These are phyloP conservation scores for Didymella lethalis DNA, from an alignment of 2,329 filamentous ascomycete species.

Conservation along the genomic window DNA sequence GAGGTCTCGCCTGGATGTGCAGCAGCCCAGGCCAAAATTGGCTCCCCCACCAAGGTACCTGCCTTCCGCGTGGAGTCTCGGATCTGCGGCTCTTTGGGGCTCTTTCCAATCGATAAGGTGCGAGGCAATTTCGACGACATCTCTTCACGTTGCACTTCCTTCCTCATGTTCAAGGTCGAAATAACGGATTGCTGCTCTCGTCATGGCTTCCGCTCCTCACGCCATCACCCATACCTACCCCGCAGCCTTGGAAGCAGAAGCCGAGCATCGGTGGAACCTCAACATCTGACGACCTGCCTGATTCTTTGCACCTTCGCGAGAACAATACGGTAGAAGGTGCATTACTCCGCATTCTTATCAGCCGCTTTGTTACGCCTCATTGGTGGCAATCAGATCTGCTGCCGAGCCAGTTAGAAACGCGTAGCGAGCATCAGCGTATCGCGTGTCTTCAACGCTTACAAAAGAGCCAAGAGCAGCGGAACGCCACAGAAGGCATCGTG, in stretches of 20 bases:
- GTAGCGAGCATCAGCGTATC: constrained; percentile 19
- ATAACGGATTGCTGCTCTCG: not conserved
- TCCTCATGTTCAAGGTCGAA: not conserved
- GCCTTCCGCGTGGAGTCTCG: constrained; percentile 16
- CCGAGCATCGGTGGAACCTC: constrained; percentile 16
- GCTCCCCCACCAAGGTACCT: constrained; percentile 18
- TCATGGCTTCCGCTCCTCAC: not conserved
- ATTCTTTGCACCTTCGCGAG: constrained; percentile 9
- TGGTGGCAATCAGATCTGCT: constrained; percentile 19
- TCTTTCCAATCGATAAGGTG: constrained; percentile 29
- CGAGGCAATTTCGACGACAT: constrained; percentile 31
- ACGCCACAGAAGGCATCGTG: constrained; percentile 5
- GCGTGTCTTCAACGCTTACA: constrained; percentile 7
- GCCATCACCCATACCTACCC: constrained; percentile 5
- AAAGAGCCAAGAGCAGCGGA: constrained; percentile 14
- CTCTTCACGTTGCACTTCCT: constrained; percentile 3
- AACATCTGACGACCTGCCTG: constrained; percentile 21
- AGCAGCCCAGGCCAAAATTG: constrained; percentile 5
- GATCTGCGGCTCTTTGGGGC: constrained; percentile 17
- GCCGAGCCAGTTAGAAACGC: constrained; percentile 6
- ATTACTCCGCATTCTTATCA: constrained; percentile 24
- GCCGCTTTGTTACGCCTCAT: constrained; percentile 16
- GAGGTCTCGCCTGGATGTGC: not conserved
- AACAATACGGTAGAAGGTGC: constrained; percentile 11
- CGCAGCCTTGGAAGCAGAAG: constrained; percentile 4